Conservation (phyloP, 2,329 filamentous ascomycete genomes). For the Phaeosphaeriaceae sp. region DNA sequence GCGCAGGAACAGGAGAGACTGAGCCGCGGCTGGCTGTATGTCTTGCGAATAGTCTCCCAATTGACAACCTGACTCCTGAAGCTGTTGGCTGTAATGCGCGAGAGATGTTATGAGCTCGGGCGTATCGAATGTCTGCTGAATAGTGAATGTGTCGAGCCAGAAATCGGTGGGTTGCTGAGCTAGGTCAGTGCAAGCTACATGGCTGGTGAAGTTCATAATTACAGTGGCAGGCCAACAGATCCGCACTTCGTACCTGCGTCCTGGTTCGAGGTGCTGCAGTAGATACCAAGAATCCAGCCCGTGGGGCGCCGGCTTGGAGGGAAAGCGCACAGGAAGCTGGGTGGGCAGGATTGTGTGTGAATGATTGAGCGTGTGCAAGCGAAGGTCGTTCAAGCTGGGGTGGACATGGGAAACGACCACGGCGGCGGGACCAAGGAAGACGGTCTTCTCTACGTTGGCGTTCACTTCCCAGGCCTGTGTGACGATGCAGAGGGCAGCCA, state of each 20-base stretch:
- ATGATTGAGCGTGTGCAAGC: slow-evolving; percentile 70
- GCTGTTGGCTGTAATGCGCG: slow-evolving; percentile 64
- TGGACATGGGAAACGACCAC: slow-evolving; percentile 63
- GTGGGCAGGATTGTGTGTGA: slow-evolving; percentile 62
- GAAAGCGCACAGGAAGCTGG: slow-evolving; percentile 72
- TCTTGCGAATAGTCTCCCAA: neutral
- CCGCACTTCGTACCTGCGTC: slow-evolving; percentile 86
- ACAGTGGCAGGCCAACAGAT: slow-evolving; percentile 95
- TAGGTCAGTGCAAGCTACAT: slow-evolving; percentile 22
- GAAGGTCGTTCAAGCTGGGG: slow-evolving; percentile 66
- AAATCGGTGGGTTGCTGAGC: slow-evolving; percentile 85
- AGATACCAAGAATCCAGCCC: slow-evolving; percentile 80
- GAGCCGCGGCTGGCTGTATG: slow-evolving; percentile 15
- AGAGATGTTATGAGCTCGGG: slow-evolving; percentile 71
- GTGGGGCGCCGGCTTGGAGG: slow-evolving; percentile 58
- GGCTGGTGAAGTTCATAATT: slow-evolving; percentile 50
- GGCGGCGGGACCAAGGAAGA: slow-evolving; percentile 77
- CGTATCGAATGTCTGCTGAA: slow-evolving; percentile 67
- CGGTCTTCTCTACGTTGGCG: slow-evolving; percentile 89
- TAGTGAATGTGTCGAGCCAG: slow-evolving; percentile 68
- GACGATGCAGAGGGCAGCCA: slow-evolving; percentile 37
- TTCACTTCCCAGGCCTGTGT: slow-evolving; percentile 43
- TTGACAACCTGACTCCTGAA: slow-evolving; percentile 41
- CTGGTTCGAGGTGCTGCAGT: slow-evolving; percentile 71
- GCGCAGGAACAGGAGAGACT: slow-evolving; percentile 73